Base-by-base conservation (phyloP, 2,329 filamentous ascomycete genomes). In the Sordariomycetes sp. region DNA sequence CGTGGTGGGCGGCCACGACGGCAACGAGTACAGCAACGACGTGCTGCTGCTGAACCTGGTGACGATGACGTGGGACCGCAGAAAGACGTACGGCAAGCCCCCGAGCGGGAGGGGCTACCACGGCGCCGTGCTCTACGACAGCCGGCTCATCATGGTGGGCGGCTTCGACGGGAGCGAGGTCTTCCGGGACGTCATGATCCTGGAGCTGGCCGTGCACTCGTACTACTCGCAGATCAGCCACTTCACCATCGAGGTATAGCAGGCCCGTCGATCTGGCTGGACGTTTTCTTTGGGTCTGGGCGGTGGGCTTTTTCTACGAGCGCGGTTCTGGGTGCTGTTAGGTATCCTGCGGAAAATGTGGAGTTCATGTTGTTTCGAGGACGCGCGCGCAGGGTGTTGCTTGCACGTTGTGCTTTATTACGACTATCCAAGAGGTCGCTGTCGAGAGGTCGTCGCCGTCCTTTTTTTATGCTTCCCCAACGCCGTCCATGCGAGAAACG, bases 161-260 rank as follows among this genome's bases (percentile, higher is more conserved):
- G 79, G 79, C 1, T 82, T 82, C 44, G 79, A 82, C 52, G 79
- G 78, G 34, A 66, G 60, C 38, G 73, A 79, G 50, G 78, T 82
- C 17, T 82, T 81, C 61, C 70, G 70, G 23, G 79, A 83, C 40
- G 78, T 80, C 14, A 76, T 70, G 64, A 65, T 81, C 6, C 57
- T 83, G 35, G 79, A 83, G 57, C 57, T 83, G 46, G 79, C 76
- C 3, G 76, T 82, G 9, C 78, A 82, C 53, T 72, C 78, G 24
- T 83, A 83, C 51, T 83, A 82, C 48, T 81, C 77, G 41, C 79
- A 83, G 55, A 83, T 83, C 49, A 81, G 76, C 51, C 77, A 82
- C 54, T 83, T 82, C 45, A 76, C 66, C 25, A 82, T 83, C 46
- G 76, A 81, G 47, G 75, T 82, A 39, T 80, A 40, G 25, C 21